Base-by-base conservation (phyloP, 345 rosid species). In the Carallia brachiata region DNA sequence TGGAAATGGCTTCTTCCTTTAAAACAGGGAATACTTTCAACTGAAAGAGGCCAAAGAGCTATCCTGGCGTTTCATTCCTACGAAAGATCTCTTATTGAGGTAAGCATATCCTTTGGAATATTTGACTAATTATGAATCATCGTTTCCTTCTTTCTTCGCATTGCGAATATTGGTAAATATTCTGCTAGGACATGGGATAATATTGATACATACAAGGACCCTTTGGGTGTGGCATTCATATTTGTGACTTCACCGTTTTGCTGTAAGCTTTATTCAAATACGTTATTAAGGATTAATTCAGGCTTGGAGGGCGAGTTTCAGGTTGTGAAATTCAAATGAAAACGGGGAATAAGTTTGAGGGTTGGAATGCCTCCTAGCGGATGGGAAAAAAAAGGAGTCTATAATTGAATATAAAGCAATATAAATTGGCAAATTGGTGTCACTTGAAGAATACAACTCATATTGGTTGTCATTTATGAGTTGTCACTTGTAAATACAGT, bases 11-110 rank as follows among this genome's bases (percentile, higher is more conserved):
- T 28, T 47, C 19, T 67, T 65, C 28, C n/a, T 30, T 40, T 63
- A 32, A 61, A 81, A 61, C 81, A 94, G 97, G 98, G 97, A 74
- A 84, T 94, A 78, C 95, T 91, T 76, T 89, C 98, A 56, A 94
- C 98, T 54, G 97, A 84, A 84, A 89, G 87, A 70, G 97, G 97
- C 70, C 96, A 87, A 72, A 81, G 77, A 77, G 95, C 95, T 72
- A 60, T 87, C 47, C 70, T 66, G 36, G 83, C 90, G 17, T 85
- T 94, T 65, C 88, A 86, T 78, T 79, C 87, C 61, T 83, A 86
- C 69, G 98, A 89, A 75, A 87, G 88, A 79, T 89, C 96, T 77
- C 85, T 90, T 56, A 77, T 91, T 70, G 96, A 89, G 93, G 98
- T 88, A 75, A 75, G 77, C 36, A 39, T n/a, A 56, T 63, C 56